A percentile compares a stretch with the other conserved stretches of the same genome.
Evolutionary conservation across 2,329 filamentous ascomycete species (phyloP).

Genomic region (Zymoseptoria tritici): DNA sequence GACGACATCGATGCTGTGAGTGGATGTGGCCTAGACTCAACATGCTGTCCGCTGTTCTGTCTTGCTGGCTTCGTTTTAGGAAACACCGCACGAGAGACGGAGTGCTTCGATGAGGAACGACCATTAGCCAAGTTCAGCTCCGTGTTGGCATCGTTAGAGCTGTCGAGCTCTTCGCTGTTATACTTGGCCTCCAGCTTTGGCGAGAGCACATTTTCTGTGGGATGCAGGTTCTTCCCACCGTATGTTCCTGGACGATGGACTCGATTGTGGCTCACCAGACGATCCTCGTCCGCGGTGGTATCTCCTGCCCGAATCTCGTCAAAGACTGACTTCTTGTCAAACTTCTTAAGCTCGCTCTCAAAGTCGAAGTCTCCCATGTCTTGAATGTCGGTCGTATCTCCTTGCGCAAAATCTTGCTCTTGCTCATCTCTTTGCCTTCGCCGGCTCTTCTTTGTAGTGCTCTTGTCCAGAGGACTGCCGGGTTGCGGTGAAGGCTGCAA

Average conservation of each 20-base stretch:
- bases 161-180: slow-evolving; percentile 23
- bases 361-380: slow-evolving; percentile 95
- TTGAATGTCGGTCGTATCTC: slow-evolving; percentile 89
- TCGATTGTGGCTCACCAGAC: slow-evolving; percentile 86
- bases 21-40: slow-evolving; percentile 26
- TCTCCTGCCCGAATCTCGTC: slow-evolving; percentile 87
- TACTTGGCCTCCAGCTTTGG: slow-evolving; percentile 29
- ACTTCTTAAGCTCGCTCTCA: slow-evolving; percentile 79
- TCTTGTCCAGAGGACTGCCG: slow-evolving; percentile 25
- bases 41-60: slow-evolving; percentile 33
- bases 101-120: slow-evolving; percentile 27
- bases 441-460: slow-evolving; percentile 30
- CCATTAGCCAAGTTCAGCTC: slow-evolving; percentile 29
- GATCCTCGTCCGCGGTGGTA: slow-evolving; percentile 76
- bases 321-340: slow-evolving; percentile 88
- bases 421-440: slow-evolving; percentile 44
- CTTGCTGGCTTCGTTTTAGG: slow-evolving; percentile 29
- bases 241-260: slow-evolving; percentile 45
- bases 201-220: slow-evolving; percentile 85
- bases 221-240: slow-evolving; percentile 80
- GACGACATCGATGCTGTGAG: slow-evolving; percentile 25
- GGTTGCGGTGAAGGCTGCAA: slow-evolving; percentile 52
- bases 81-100: slow-evolving; percentile 15
- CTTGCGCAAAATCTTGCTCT: slow-evolving; percentile 86
- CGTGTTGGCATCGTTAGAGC: slow-evolving; percentile 29